A percentile compares a stretch with the other conserved stretches of the same genome.
Evolutionary conservation across 108 stramenopile species (phyloP).

Genomic region (Schizochytrium sp.): DNA sequence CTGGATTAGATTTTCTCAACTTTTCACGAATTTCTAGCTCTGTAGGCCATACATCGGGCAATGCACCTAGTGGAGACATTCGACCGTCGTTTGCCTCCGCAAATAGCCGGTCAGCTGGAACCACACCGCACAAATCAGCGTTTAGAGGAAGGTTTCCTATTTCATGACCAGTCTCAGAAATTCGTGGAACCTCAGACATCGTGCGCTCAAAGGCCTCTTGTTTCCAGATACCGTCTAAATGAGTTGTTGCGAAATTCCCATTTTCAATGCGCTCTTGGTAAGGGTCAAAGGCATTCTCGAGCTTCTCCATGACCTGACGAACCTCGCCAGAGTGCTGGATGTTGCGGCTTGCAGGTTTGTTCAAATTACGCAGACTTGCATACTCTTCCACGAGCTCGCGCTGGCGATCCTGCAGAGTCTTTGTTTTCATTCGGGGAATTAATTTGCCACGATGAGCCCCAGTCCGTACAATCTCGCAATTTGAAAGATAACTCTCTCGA

Average conservation of each 20-base stretch:
- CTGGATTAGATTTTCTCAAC: neutral
- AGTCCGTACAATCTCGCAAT: neutral
- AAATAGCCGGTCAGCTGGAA: neutral
- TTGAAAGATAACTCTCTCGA: neutral
- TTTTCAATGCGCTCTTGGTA: constrained; percentile 37
- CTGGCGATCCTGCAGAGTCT: constrained; percentile 20
- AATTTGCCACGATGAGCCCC: constrained; percentile 39
- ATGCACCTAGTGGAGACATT: neutral
- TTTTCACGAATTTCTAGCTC: constrained; percentile 4
- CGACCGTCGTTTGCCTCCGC: constrained; percentile 6
- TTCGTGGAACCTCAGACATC: constrained; percentile 54
- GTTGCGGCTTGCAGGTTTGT: neutral
- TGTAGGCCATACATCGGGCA: neutral
- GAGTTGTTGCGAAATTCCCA: neutral
- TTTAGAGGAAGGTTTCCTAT: neutral
- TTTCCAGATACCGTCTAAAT: constrained; percentile 21
- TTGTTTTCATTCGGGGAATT: neutral
- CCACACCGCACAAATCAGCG: neutral
- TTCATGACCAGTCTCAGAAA: constrained; percentile 53
- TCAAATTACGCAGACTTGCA: neutral
- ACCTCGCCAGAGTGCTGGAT: neutral
- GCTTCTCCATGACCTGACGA: neutral
- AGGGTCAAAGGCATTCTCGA: constrained; percentile 58
- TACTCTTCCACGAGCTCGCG: neutral
- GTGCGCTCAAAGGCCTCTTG: neutral